These are phyloP conservation scores for Marsdenia floribunda DNA, from an alignment of 257 asterid genomes.

Conservation along the genomic window DNA sequence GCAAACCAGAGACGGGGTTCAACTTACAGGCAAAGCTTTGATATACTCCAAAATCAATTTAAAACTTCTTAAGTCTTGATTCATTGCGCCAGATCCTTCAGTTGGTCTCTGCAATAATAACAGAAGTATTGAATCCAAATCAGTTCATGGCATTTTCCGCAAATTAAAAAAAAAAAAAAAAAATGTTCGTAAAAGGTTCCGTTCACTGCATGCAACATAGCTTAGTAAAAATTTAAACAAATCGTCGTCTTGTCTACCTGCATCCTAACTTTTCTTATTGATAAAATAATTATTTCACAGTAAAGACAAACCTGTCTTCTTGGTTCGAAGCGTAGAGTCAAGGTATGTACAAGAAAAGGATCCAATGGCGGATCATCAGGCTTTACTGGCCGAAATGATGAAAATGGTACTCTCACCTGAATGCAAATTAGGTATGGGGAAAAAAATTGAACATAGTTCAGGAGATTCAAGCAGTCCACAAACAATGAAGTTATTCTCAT, in stretches of 20 bases:
- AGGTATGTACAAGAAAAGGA: constrained; percentile 91
- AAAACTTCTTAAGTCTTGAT: constrained; percentile 92
- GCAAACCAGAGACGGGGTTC: not conserved
- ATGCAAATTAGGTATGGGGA: constrained; percentile 5
- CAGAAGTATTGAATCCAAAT: constrained; percentile 11
- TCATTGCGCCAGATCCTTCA: constrained; percentile 53
- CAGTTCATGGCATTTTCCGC: not conserved
- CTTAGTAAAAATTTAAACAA: not conserved
- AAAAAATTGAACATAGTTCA: not conserved
- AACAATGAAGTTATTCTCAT: not conserved
- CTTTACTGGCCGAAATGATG: constrained; percentile 78
- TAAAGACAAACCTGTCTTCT: constrained; percentile 68
- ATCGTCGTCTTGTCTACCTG: not conserved
- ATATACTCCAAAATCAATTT: constrained; percentile 84
- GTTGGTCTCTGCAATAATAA: constrained; percentile 46
- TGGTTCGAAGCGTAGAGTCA: constrained; percentile 92
- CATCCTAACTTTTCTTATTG: not conserved
- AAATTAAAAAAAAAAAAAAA: too few species aligned
- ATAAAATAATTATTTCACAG: not conserved
- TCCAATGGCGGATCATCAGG: constrained; percentile 93
- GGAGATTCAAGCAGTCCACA: not conserved
- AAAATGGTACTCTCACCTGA: constrained; percentile 96
- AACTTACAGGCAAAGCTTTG: constrained; percentile 92
- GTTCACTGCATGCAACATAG: not conserved
- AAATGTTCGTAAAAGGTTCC: too few species aligned